Evolutionary conservation across 345 rosid species (phyloP), one percentile per base, ranked within the genome.

Genomic region (Stellera chamaejasme): DNA sequence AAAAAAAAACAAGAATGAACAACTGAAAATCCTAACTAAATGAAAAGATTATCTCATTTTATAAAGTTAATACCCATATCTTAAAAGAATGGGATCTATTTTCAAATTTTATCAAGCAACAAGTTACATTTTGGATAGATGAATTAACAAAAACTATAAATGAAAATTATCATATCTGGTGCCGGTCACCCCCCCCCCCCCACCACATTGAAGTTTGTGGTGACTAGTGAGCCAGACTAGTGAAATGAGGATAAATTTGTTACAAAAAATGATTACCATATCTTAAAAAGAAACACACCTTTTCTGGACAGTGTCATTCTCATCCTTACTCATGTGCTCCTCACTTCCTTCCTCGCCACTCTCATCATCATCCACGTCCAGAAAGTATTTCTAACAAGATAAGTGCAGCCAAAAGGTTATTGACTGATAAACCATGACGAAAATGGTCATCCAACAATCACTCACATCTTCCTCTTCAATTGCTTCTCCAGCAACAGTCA

Each of bases 391-490:
- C 94, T 90, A 68, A 14, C 59, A 45, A 15, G 59, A 43, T 13
- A 27, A 10, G 56, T 39, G 15, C 59, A 42, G 14, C 47, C 46
- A 71, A 58, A 5, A 51, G 54, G 8, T 25, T 13, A 47, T 47
- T 10, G 48, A 48, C 16, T 43, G 12, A 52, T 8, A 32, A 48
- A 41, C 15, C 19, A 26, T 13, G 9, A 45, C 13, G 48, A 32
- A 27, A 13, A 42, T 44, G 27, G 54, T 41, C 48, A 10, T 16
- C 28, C 46, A 66, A 45, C 39, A 45, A 58, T 28, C 2, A 60
- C 87, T 72, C 43, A 82, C 97, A 73, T 81, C 90, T 48, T 84
- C 94, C 65, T 89, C 99, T 28, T 65, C 74, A 67, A 82, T 61
- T 16, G 49, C 63, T 70, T 79, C 69, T 39, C 88, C 91, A 1